Evolutionary conservation across 306 rosid species (phyloP), one percentile per base, ranked within the genome.

Genomic region (Dryas octopetala): DNA sequence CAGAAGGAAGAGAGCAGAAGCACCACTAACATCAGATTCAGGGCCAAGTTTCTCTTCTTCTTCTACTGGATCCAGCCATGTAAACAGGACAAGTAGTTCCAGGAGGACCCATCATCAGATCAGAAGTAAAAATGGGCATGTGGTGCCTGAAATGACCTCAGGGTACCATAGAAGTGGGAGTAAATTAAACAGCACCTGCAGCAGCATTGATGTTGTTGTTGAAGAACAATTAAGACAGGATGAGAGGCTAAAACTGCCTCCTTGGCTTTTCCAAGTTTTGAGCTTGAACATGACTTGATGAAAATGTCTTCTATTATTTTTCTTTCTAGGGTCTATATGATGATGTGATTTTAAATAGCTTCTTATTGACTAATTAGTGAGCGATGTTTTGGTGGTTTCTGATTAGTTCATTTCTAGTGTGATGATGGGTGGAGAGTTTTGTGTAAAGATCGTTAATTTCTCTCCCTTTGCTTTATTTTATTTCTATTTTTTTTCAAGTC

Each of bases 31-130:
- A 70, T 82, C 96, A 65, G 95, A 86, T 62, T 87, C 90, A 46
- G 86, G 84, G 15, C 83, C 80, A 74, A 87, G 89, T 65, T 85
- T 83, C 76, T 90, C 90, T 73, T 90, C 95, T 70, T 87, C 89
- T 83, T 91, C 97, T 6, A 79, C 89, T 65, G 93, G 90, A 80
- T 93, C 93, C 49, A 89, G 96, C 83, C 85, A 86, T 71, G 60
- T 86, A 49, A 86, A 88, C 85, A 84, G 82, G 80, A 77, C 82
- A 68, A 77, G 46, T 6, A 75, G 13, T 75, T 81, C 73, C 32
- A 61, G 76, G 80, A 61, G 76, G 80, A 75, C 60, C 63, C 81
- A 48, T 74, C 83, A 47, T 17, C 62, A 68, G 73, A 69, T 79
- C 72, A 73, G 86, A 76, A 71, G 71, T 83, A 54, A 69, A 67